phyloP scores from a whole-genome alignment of 176 grass and related monocot species.

The Guadua angustifolia region DNA sequence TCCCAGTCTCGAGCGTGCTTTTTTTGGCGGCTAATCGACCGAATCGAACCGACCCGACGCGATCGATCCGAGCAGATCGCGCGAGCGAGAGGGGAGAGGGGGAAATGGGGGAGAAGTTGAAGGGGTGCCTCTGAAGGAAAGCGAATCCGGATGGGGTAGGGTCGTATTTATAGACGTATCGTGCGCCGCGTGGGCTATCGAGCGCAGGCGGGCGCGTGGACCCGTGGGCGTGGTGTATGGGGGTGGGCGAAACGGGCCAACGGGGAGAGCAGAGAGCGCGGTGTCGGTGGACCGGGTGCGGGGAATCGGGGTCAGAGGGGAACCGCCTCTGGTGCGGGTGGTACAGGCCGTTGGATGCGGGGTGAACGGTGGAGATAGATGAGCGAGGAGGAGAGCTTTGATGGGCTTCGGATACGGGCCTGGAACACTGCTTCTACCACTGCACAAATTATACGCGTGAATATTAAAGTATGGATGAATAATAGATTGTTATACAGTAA shows the following conservation, averaged over 20 bases:
- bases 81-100: not conserved
- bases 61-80: slow-evolving; percentile 27
- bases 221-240: not conserved
- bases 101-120: not conserved
- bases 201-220: not conserved
- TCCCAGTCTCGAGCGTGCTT: not conserved
- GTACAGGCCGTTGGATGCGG: slow-evolving; percentile 5
- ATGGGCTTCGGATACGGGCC: no score
- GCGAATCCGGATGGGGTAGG: not conserved
- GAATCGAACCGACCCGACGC: not conserved
- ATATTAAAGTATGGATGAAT: no score
- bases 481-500: no score
- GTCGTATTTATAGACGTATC: slow-evolving; percentile 58
- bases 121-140: slow-evolving; percentile 46
- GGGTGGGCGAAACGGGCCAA: not conserved
- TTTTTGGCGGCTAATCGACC: slow-evolving; percentile 22
- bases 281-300: slow-evolving; percentile 12
- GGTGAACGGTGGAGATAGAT: not conserved
- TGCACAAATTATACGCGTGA: no score
- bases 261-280: not conserved
- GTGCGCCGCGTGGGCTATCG: slow-evolving; percentile 30
- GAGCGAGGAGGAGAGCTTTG: no score
- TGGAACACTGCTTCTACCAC: no score
- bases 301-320: not conserved
- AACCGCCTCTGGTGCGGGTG: not conserved